Base-by-base conservation (phyloP, 2,329 filamentous ascomycete species). In the Phyllosticta ampelicida region DNA sequence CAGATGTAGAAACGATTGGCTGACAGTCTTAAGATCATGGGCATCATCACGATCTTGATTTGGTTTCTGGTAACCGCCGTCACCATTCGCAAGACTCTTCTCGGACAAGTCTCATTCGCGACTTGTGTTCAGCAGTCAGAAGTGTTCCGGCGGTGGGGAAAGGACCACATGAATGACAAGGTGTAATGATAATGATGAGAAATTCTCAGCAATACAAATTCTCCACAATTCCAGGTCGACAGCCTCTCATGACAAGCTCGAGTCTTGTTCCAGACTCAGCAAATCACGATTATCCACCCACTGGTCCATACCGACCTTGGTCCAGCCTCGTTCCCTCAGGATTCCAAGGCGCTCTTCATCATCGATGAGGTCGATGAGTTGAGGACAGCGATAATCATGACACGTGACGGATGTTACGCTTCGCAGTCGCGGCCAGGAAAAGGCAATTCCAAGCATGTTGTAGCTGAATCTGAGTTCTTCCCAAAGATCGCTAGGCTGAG, bases 11-110 rank as follows among this genome's bases (percentile, higher is more conserved):
- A 5, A 19, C 20, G 36, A 20, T 48, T 5, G 51, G 36, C 48
- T 56, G 26, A 59, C 36, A 23, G 13, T 60, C 74, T 44, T 20
- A 59, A 59, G 66, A 77, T 82, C 19, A 74, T 83, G 48, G 75
- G 76, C 1, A 65, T 78, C 9, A 70, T 71, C 8, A 80, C 84
- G 0, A 75, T 79, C 5, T 48, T 80, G 5, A 68, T 84, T 1
- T 85, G 81, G 82, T 73, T 79, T 18, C 72, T 83, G 2, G 77
- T 84, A 2, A 75, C 77, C 3, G 60, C 68, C 16, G 73, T 75
- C 1, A 85, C 81, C 0, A 65, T 77, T 1, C 71, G 71, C 62
- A 77, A 77, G 1, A 76, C 76, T 1, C 68, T 74, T 59, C 73
- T 71, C 3, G 80, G 80, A 0, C 68, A 75, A 19, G 60, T 85